Evolutionary conservation across 2,329 filamentous ascomycete genomes (phyloP).

Genomic region (Phialophora chinensis): DNA sequence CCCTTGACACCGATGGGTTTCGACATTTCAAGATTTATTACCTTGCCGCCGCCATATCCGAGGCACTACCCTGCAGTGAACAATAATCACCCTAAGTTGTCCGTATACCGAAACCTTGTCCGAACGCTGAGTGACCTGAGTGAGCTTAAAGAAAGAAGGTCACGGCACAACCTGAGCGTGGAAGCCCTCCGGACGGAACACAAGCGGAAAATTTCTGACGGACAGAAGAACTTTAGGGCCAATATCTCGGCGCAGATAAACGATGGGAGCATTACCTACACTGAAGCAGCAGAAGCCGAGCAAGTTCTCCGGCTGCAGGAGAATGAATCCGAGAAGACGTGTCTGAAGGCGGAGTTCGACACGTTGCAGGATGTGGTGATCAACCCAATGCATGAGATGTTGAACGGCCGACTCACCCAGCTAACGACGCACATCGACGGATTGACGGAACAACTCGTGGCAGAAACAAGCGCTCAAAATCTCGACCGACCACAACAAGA

Average conservation of each 20-base stretch:
- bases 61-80: conserved; percentile 94
- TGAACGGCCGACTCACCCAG: conserved; percentile 74
- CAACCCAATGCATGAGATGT: conserved; percentile 79
- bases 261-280: conserved; percentile 78
- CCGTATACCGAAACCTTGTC: conserved; percentile 74
- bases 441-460: conserved; percentile 73
- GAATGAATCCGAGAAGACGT: conserved; percentile 70
- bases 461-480: conserved; percentile 69
- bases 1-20: conserved; percentile 59
- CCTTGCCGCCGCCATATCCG: conserved; percentile 90
- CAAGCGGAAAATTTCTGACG: conserved; percentile 60
- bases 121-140: conserved; percentile 74
- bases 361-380: conserved; percentile 81
- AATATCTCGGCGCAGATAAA: conserved; percentile 81
- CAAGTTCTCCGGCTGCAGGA: conserved; percentile 75
- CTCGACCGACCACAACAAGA: conserved; percentile 91
- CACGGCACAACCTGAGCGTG: conserved; percentile 57
- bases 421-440: conserved; percentile 80
- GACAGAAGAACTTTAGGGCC: conserved; percentile 69
- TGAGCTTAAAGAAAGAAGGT: conserved; percentile 72
- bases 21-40: conserved; percentile 90
- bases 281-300: conserved; percentile 81
- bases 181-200: conserved; percentile 61
- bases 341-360: conserved; percentile 81
- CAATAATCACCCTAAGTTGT: conserved; percentile 91